Evolutionary conservation across 1,139 yeast genomes (phyloP), one percentile per base, ranked within the genome.

Genomic region (Hansenula lynferdii): DNA sequence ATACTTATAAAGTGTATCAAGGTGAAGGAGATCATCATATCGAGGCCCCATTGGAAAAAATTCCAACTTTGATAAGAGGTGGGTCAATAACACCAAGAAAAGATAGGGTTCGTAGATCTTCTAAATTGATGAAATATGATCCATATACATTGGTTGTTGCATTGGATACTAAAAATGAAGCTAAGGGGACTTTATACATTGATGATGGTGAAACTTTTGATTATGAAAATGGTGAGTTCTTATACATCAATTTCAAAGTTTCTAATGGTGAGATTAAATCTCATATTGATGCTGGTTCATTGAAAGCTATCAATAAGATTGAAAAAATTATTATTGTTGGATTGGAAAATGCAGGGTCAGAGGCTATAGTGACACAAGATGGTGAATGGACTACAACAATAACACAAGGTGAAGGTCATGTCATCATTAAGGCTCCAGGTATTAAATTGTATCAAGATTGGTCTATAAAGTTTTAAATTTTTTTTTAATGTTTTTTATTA

Each of bases 161-260:
- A 0, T 67, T 83, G 16, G 70, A 71, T 48, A 50, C 57, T 4
- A 53, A 63, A 1, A 78, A 78, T 1, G 45, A 56, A 2, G 90
- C 94, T 0, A 53, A 58, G 0, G 82, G 84, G 2, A 53, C 57
- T 8, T 57, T 92, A 24, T 92, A 90, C 56, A 62, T 83, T 34
- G 98, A 90, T 59, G 96, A 86, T 59, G 95, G 96, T 12, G 85
- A 80, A 52, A 71, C 92, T 0, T 86, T 73, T 52, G 72, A 65
- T 20, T 80, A 83, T 57, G 53, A 62, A 41, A 43, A 62, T 1
- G 83, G 80, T 3, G 72, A 72, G n/a, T 82, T 48, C 49, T 38
- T 77, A 6, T 53, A 64, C 28, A 54, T 75, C 3, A 51, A 62
- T 1, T 67, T 84, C 35, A 40, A 42, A 6, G 57, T 65, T 18